Evolutionary conservation across 2,329 filamentous ascomycete genomes (phyloP).

Genomic region (Colletotrichum limetticola): DNA sequence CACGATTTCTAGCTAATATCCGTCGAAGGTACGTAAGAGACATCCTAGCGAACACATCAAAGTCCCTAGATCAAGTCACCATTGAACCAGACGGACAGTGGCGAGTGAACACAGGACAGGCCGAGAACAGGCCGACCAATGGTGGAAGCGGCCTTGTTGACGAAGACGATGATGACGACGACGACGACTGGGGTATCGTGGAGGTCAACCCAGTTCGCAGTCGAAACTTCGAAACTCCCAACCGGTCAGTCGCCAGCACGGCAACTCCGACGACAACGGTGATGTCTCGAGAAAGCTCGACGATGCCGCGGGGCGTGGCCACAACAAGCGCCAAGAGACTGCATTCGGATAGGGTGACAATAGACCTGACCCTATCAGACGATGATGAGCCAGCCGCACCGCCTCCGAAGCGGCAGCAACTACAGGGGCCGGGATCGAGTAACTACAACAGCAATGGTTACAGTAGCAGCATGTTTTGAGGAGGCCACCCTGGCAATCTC

Average conservation of each 20-base stretch:
- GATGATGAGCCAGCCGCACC: constrained; percentile 64
- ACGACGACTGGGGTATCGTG: constrained; percentile 60
- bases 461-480: constrained; percentile 11
- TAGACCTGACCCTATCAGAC: constrained; percentile 68
- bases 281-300: constrained; percentile 50
- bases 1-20: constrained; percentile 31
- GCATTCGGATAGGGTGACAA: constrained; percentile 57
- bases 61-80: constrained; percentile 82
- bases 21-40: constrained; percentile 80
- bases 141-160: constrained; percentile 43
- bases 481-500: not conserved
- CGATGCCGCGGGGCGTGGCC: constrained; percentile 47
- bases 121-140: constrained; percentile 37
- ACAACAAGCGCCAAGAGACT: constrained; percentile 59
- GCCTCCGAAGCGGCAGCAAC: constrained; percentile 58
- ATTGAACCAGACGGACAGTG: constrained; percentile 90
- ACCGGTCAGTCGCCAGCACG: constrained; percentile 46
- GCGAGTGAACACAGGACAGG: constrained; percentile 56
- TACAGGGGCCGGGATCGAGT: constrained; percentile 24
- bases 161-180: constrained; percentile 53
- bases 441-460: constrained; percentile 23
- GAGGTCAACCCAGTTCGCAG: constrained; percentile 51
- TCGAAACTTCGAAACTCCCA: constrained; percentile 50
- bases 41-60: constrained; percentile 80
- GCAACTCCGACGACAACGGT: constrained; percentile 50